Percentiles rank a stretch among this genome's conserved stretches.
Conservation (phyloP, 306 rosid genomes). For the Quercus bicolor region DNA sequence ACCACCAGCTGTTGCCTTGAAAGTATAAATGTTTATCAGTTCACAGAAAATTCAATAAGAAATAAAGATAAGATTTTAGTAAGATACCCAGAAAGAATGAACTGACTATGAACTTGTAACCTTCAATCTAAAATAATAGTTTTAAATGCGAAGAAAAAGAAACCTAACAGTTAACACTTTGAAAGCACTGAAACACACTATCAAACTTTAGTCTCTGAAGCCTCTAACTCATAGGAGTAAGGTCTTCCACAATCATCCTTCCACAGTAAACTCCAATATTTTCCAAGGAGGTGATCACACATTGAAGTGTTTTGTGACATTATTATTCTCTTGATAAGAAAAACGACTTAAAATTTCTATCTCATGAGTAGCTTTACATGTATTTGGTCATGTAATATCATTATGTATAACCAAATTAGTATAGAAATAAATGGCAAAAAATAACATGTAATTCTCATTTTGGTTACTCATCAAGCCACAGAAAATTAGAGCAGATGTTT, state of each 20-base stretch:
- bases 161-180: no score
- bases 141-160: no score
- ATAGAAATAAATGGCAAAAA: neutral
- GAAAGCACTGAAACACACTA: no score
- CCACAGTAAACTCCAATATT: neutral
- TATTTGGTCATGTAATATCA: neutral
- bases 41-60: slow-evolving; percentile 15
- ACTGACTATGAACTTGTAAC: no score
- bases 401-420: neutral
- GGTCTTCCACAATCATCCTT: no score
- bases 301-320: neutral
- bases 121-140: no score
- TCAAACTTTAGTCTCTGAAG: no score
- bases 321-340: neutral
- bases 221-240: no score
- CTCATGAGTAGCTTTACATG: neutral
- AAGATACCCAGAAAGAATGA: no score
- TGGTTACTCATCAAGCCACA: neutral
- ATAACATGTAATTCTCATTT: neutral
- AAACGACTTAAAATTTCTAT: neutral
- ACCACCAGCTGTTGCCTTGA: slow-evolving; percentile 97
- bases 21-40: slow-evolving; percentile 36
- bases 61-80: neutral
- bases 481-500: neutral
- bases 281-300: neutral